These are phyloP conservation scores for Meira nashicola DNA, from an alignment of 1,284 basidiomycete species.

Conservation along the genomic window DNA sequence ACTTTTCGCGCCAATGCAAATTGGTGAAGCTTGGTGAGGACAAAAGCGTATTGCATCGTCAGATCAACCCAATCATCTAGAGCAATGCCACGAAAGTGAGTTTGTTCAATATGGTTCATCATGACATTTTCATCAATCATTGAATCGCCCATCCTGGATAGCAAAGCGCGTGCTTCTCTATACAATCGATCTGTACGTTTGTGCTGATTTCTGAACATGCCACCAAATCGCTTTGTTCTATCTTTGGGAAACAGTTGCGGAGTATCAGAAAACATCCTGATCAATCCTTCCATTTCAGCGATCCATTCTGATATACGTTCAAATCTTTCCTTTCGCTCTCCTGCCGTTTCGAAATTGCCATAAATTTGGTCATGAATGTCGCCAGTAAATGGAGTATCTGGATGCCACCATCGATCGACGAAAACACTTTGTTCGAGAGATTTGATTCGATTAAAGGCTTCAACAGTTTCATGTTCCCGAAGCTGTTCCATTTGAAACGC, in stretches of 20 bases:
- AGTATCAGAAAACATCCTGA: constrained; percentile 83
- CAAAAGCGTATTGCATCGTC: constrained; percentile 85
- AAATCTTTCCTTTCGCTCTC: constrained; percentile 33
- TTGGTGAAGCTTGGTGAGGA: constrained; percentile 63
- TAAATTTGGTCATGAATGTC: constrained; percentile 15
- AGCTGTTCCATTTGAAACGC: constrained; percentile 25
- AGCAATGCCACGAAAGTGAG: constrained; percentile 70
- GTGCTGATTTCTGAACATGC: constrained; percentile 33
- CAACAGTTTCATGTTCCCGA: constrained; percentile 44
- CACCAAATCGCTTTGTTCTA: constrained; percentile 52
- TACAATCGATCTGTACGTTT: constrained; percentile 11
- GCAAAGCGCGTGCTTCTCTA: constrained; percentile 57
- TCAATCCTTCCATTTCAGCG: constrained; percentile 72
- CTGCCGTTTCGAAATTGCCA: constrained; percentile 10
- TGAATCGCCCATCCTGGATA: constrained; percentile 68
- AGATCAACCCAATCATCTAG: constrained; percentile 81
- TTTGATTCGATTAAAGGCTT: constrained; percentile 33
- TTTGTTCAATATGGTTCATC: neutral
- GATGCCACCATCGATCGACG: constrained; percentile 37
- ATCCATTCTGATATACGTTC: constrained; percentile 64
- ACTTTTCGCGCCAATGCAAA: constrained; percentile 66
- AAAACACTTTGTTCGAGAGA: constrained; percentile 39
- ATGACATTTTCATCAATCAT: constrained; percentile 59
- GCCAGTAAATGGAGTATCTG: constrained; percentile 29
- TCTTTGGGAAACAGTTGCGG: constrained; percentile 73